Percentiles rank a stretch among this genome's conserved stretches.
phyloP scores from a whole-genome alignment of 163 green algal species.

The Prototheca cutis region DNA sequence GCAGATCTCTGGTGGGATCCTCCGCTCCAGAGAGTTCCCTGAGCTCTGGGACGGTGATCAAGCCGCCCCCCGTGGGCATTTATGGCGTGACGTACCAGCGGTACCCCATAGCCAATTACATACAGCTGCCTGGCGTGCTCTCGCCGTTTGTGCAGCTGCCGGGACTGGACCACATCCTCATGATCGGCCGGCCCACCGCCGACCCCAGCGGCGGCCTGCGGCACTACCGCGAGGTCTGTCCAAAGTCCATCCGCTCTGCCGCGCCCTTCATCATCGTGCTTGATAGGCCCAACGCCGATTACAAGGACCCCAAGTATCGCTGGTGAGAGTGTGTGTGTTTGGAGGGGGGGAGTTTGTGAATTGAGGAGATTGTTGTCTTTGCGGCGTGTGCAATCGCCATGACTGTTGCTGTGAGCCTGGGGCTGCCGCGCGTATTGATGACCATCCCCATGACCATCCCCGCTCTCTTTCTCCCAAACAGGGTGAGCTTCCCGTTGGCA shows the following conservation, averaged over 20 bases:
- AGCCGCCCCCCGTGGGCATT: not conserved
- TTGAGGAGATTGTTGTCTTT: no score
- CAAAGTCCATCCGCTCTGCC: slow-evolving; percentile 14
- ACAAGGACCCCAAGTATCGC: slow-evolving; percentile 22
- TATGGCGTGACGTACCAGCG: slow-evolving; percentile 7
- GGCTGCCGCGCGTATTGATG: no score
- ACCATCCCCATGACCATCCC: no score
- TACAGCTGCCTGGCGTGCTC: slow-evolving; percentile 22
- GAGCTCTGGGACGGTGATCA: not conserved
- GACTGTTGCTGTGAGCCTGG: no score
- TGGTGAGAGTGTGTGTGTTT: slow-evolving; percentile 5
- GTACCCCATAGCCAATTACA: slow-evolving; percentile 23
- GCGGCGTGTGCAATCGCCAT: no score
- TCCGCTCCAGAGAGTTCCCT: not conserved
- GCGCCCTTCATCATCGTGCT: slow-evolving; percentile 30
- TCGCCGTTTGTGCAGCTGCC: slow-evolving; percentile 23
- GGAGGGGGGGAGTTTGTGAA: not conserved
- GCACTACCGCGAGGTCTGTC: slow-evolving; percentile 11
- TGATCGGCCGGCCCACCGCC: slow-evolving; percentile 17
- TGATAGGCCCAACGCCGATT: slow-evolving; percentile 9
- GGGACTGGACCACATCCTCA: slow-evolving; percentile 25
- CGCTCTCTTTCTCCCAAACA: not conserved
- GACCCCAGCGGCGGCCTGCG: slow-evolving; percentile 18
- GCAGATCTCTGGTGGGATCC: no score
- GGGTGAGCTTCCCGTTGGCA: slow-evolving; percentile 18